A percentile compares a stretch with the other conserved stretches of the same genome.
Evolutionary conservation across 805 yeast genomes (phyloP).

Genomic region (Lachancea cidri): DNA sequence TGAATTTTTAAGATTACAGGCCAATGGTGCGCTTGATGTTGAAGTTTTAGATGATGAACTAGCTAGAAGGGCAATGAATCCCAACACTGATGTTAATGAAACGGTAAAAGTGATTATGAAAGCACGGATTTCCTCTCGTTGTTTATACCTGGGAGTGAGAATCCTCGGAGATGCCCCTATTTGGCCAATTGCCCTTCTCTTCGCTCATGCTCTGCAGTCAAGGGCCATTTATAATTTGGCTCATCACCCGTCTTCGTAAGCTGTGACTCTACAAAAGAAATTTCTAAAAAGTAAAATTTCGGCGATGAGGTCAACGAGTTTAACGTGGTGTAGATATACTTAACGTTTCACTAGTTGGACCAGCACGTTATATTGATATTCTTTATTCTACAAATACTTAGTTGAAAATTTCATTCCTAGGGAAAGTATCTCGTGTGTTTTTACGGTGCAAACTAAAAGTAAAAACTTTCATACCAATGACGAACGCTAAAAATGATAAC

Average conservation of each 20-base stretch:
- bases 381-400: neutral
- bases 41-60: constrained; percentile 41
- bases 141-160: constrained; percentile 65
- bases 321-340: neutral
- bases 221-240: constrained; percentile 43
- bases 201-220: constrained; percentile 73
- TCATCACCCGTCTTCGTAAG: constrained; percentile 2
- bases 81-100: constrained; percentile 38
- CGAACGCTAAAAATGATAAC: neutral
- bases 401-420: neutral
- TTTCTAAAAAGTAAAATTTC: neutral
- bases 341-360: neutral
- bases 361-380: neutral
- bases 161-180: constrained; percentile 81
- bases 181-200: constrained; percentile 76
- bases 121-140: constrained; percentile 49
- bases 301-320: neutral
- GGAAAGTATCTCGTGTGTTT: neutral
- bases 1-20: constrained; percentile 53
- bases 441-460: neutral
- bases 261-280: neutral
- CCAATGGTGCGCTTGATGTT: constrained; percentile 55
- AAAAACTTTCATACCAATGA: neutral
- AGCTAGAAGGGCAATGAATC: constrained; percentile 44
- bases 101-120: constrained; percentile 44